A percentile compares a stretch with the other conserved stretches of the same genome.
Evolutionary conservation across 306 rosid species (phyloP).

Genomic region (Fagus sylvatica): DNA sequence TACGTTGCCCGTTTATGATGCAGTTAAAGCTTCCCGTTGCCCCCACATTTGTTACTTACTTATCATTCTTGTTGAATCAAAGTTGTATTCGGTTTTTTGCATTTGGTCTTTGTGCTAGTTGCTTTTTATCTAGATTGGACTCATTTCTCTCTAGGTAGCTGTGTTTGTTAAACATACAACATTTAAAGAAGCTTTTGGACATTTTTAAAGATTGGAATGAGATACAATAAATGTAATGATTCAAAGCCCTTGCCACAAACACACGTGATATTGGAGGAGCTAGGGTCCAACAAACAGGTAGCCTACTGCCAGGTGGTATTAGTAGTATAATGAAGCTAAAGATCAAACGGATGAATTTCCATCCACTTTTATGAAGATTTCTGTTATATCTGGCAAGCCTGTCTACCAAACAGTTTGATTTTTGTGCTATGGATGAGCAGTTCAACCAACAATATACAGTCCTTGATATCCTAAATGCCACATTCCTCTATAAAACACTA

Average conservation of each 20-base stretch:
- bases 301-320: background rate
- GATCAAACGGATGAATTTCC: background rate
- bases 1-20: slow-evolving; percentile 76
- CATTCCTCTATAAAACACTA: background rate
- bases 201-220: background rate
- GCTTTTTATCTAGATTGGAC: background rate
- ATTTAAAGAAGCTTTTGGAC: background rate
- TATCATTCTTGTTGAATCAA: slow-evolving; percentile 26
- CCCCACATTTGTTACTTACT: slow-evolving; percentile 13
- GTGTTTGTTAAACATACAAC: background rate
- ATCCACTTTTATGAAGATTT: background rate
- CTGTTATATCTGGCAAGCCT: background rate
- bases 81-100: slow-evolving; percentile 1
- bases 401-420: background rate
- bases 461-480: background rate
- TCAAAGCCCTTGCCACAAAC: background rate
- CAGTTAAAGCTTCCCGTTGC: slow-evolving; percentile 4
- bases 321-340: background rate
- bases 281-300: background rate
- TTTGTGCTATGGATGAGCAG: background rate
- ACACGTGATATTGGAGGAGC: background rate
- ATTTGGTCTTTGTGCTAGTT: background rate
- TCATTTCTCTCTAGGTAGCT: background rate
- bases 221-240: background rate
- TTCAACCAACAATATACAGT: background rate